phyloP scores from a whole-genome alignment of 2,329 filamentous ascomycete species.

The Penicillium sp. region DNA sequence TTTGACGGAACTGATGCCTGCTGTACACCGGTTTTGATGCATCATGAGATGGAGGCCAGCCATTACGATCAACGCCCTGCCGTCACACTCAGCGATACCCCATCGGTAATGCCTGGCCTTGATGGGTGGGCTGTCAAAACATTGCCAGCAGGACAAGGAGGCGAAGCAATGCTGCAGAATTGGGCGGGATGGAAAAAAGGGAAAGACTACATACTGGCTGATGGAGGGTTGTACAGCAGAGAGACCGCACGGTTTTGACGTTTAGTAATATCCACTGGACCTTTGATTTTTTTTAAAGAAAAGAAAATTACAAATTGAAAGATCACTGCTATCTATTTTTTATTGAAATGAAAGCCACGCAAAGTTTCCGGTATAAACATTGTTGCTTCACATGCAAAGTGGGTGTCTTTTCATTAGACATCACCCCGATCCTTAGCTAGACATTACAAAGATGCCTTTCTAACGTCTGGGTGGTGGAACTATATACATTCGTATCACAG shows the following conservation, averaged over 20 bases:
- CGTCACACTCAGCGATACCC: constrained; percentile 59
- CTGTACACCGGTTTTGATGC: constrained; percentile 78
- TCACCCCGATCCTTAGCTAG: too few relatives aligned
- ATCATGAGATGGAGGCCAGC: constrained; percentile 62
- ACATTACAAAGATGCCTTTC: too few relatives aligned
- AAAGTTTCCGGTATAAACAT: too few relatives aligned
- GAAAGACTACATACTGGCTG: neutral
- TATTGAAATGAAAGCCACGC: too few relatives aligned
- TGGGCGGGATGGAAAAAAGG: neutral
- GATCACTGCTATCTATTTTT: too few relatives aligned
- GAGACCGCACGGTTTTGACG: neutral
- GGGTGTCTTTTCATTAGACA: too few relatives aligned
- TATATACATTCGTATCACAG: too few relatives aligned
- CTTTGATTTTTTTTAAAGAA: too few relatives aligned
- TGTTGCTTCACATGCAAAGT: too few relatives aligned
- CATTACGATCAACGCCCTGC: constrained; percentile 44
- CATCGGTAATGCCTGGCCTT: constrained; percentile 31
- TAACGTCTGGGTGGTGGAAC: too few relatives aligned
- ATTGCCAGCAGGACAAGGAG: neutral
- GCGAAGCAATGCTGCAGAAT: neutral
- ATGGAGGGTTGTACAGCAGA: neutral
- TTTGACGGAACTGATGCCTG: constrained; percentile 69
- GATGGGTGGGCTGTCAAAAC: neutral
- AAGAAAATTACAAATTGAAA: too few relatives aligned
- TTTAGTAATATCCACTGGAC: neutral